A percentile compares a stretch with the other conserved stretches of the same genome.
Evolutionary conservation across 306 rosid genomes (phyloP).

Genomic region (Lablab purpureus): DNA sequence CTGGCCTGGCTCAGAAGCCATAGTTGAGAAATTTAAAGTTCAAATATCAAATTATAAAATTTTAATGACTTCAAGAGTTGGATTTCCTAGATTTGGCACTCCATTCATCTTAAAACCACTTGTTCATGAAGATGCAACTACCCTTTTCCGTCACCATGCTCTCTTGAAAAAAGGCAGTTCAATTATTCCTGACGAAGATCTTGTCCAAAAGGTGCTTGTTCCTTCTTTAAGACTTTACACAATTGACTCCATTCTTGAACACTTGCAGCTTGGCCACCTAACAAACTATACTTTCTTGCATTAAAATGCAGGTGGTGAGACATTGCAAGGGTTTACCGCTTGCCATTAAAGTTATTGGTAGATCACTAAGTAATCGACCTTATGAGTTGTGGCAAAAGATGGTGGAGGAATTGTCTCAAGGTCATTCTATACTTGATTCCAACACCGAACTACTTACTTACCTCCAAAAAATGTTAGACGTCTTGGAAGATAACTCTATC

Average conservation of each 20-base stretch:
- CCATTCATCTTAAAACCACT: constrained; percentile 33
- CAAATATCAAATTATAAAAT: neutral
- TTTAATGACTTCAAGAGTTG: neutral
- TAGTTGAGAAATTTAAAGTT: neutral
- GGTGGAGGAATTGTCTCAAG: constrained; percentile 47
- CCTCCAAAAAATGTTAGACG: constrained; percentile 60
- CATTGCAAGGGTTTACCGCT: constrained; percentile 64
- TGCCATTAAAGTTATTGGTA: constrained; percentile 55
- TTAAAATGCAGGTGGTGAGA: constrained; percentile 58
- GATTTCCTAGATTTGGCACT: constrained; percentile 42
- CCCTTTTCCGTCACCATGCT: constrained; percentile 54
- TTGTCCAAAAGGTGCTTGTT: constrained; percentile 49
- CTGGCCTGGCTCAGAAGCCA: neutral
- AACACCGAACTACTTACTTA: constrained; percentile 47
- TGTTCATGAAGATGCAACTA: constrained; percentile 44
- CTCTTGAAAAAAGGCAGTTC: constrained; percentile 25
- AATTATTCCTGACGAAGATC: constrained; percentile 33
- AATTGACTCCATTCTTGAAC: neutral
- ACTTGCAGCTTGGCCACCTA: neutral
- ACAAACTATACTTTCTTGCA: constrained; percentile 9
- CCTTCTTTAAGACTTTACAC: neutral
- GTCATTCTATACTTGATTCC: constrained; percentile 54
- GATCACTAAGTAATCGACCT: constrained; percentile 52
- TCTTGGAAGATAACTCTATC: constrained; percentile 46
- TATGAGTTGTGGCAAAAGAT: constrained; percentile 50